Evolutionary conservation across 208 protist species (phyloP).

Genomic region (Trypanosoma theileri): DNA sequence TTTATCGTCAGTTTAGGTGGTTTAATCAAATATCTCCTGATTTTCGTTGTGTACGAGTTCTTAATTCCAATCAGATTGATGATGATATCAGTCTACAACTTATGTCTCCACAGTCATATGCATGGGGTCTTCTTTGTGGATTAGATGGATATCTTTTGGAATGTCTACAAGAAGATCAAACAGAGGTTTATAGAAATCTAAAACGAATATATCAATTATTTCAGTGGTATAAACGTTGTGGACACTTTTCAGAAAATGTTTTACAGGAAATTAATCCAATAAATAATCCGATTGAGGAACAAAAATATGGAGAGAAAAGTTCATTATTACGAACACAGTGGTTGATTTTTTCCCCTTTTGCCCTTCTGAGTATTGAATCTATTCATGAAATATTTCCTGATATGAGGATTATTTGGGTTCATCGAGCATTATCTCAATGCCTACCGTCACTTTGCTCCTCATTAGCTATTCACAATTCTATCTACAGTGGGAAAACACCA

Average conservation of each 20-base stretch:
- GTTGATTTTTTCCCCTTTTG: conserved; percentile 86
- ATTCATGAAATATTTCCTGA: conserved; percentile 74
- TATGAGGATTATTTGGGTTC: conserved; percentile 81
- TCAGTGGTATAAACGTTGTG: conserved; percentile 87
- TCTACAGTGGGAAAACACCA: conserved; percentile 88
- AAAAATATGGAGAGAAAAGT: conserved; percentile 78
- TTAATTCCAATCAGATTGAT: conserved; percentile 66
- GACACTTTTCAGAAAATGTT: conserved; percentile 78
- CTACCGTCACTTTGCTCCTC: conserved; percentile 86
- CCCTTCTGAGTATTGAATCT: conserved; percentile 67
- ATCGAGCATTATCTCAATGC: conserved; percentile 84
- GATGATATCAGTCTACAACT: conserved; percentile 87
- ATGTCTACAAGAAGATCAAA: conserved; percentile 84
- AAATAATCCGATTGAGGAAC: conserved; percentile 78
- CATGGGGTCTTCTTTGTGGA: conserved; percentile 88
- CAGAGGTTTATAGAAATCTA: conserved; percentile 67
- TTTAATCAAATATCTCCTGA: conserved; percentile 65
- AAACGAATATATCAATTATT: conserved; percentile 74
- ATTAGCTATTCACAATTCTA: conserved; percentile 79
- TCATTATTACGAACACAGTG: conserved; percentile 58
- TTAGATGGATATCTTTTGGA: conserved; percentile 88
- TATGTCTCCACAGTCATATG: conserved; percentile 83
- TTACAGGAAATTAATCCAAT: conserved; percentile 67
- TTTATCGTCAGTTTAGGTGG: conserved; percentile 47
- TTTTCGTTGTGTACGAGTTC: conserved; percentile 71